Conservation (phyloP, 2,329 filamentous ascomycete genomes). For the Fusarium equiseti region DNA sequence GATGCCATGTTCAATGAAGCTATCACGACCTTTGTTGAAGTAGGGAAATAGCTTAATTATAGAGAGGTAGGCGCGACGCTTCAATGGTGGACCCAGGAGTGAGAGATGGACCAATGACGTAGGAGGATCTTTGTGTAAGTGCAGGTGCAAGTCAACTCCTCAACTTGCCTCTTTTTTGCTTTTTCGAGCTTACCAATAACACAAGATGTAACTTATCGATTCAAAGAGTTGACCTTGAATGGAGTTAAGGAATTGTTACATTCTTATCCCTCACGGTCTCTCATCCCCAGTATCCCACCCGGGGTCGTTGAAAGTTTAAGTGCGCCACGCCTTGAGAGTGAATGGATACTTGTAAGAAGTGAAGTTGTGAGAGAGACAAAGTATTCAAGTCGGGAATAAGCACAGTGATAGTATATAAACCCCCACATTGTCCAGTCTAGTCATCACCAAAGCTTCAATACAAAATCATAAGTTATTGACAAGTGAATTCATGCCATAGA, state of each 20-base stretch:
- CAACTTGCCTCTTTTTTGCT: neutral
- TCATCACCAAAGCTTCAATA: neutral
- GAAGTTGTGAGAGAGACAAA: neutral
- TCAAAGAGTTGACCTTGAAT: neutral
- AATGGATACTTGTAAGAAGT: neutral
- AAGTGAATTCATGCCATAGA: neutral
- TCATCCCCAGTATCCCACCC: neutral
- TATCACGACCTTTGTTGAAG: neutral
- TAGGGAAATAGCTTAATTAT: neutral
- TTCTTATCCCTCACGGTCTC: too few species aligned
- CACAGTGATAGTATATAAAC: neutral
- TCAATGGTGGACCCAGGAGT: neutral
- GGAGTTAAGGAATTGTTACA: neutral
- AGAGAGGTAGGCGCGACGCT: neutral
- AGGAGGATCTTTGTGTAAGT: neutral
- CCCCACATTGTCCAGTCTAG: neutral
- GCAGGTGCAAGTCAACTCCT: neutral
- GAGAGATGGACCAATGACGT: neutral
- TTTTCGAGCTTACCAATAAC: neutral
- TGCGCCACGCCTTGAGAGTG: neutral
- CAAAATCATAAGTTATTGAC: neutral
- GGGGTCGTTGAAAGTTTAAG: neutral
- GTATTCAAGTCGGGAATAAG: neutral
- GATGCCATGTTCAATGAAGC: neutral
- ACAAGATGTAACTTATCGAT: neutral